Base-by-base conservation (phyloP, 345 rosid genomes). In the Eucalyptus sp. region DNA sequence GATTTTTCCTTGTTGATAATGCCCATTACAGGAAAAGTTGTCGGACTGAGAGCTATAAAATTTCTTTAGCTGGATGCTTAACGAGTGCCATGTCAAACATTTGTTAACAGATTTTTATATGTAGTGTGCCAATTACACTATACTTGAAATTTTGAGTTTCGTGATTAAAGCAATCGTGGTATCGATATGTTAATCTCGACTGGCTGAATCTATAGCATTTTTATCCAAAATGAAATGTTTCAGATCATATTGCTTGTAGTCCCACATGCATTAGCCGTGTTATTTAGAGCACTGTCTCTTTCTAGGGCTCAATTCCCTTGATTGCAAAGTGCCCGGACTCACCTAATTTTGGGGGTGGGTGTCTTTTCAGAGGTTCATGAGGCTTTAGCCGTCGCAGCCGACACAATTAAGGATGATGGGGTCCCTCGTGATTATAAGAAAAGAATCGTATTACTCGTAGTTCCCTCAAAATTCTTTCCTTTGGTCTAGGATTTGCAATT, bases 381-480 rank as follows among this genome's bases (percentile, higher is more conserved):
- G 24, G 5, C 9, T 76, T 37, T 11, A 20, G 18, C 27, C 8
- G 0, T 10, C 0, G 2, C 15, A 12, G 5, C 3, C 2, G 0
- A 11, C 83, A 10, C 81, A 10, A 37, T 3, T 5, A 20, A 37
- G 27, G 14, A 37, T 12, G 27, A 20, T 5, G 8, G 27, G 81
- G 15, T 18, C 81, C 44, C 46, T 71, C 1, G 0, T 0, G 13
- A 37, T 10, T 5, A 16, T 33, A 10, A 33, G 46, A 71, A 37
- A 71, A 33, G 20, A 33, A 17, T 18, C 7, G 10, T 0, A 37
- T 37, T 18, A 7, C 44, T 37, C 10, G 8, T 37, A 10, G 13
- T 37, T 29, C 2, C 81, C 25, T 37, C 0, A 14, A 20, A 71
- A 37, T 37, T 76, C 83, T 37, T 37, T 37, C 15, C 14, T 76